Base-by-base conservation (phyloP, 2,329 filamentous ascomycete species). In the Exophiala mesophila region DNA sequence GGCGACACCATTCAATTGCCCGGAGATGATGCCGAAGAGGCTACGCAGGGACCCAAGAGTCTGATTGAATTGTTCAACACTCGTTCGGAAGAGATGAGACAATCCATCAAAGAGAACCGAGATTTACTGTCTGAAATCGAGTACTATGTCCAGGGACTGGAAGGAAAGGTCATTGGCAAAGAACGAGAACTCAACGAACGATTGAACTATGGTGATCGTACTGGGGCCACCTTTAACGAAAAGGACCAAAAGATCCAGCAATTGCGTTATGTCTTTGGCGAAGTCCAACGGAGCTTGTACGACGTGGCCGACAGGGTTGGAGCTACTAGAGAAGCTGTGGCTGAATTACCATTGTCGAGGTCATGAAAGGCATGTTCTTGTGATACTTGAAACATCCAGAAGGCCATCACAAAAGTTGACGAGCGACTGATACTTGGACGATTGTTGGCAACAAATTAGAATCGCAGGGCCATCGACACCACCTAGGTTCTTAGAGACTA, bases 201-300 rank as follows among this genome's bases (percentile, higher is more conserved):
- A 59, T 70, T 82, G 45, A 76, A 77, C 55, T 71, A 76, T 31
- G 69, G 77, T 54, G 65, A 64, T 33, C 36, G 66, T 56, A 49
- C 64, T 62, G 44, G 67, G 61, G 52, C 63, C 66, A 20, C 56
- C 55, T 19, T 58, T 42, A 54, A 60, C n/a, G 59, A 63, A 39
- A 53, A 65, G 41, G 68, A 74, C 51, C 64, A 77, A 60, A 26
- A 67, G 58, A 47, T 68, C 59, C 48, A 59, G 60, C 34, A 58
- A 66, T 35, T 65, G 57, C 30, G 68, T 67, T 44, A 70, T 9
- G 78, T 80, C 31, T 68, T 84, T 50, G 68, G 74, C 13, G 80
- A 83, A 52, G 81, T 84, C 47, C 79, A 84, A 63, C 70, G 75
- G 53, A 74, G 78, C 43, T 80, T 84, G 41, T 61, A 82, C 42